Base-by-base conservation (phyloP, 495 filamentous ascomycete species). In the Tuber magnatum region DNA sequence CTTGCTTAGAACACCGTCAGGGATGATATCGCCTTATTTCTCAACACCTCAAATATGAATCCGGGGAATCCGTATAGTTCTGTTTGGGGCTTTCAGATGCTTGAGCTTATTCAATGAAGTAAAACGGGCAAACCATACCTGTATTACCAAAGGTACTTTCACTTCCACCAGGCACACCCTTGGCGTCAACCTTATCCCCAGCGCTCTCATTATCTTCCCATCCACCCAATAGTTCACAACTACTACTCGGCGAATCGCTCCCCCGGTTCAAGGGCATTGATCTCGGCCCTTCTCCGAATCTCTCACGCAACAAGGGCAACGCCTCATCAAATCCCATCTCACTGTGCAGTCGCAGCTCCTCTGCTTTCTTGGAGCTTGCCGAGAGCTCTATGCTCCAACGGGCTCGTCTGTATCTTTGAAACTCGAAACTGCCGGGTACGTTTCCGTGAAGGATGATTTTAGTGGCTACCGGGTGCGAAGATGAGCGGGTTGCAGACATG, bases 11-110 rank as follows among this genome's bases (percentile, higher is more conserved):
- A 97, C 16, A 97, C 89, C n/a, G 94, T 97, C 78, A 98, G 85
- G 44, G 91, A 91, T 82, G 92, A 94, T 44, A 99, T 93, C 65
- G 89, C 90, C 5, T 91, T 93, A 81, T 95, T 97, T 89, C 92
- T 95, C 84, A 97, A 84, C 18, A 99, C 94, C 85, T 99, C 95
- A 85, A 97, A 98, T 32, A 97, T 87, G 81, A 97, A 85, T 3
- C 95, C 95, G 1, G 94, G 95, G 82, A 96, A 98, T 18, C 94
- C 94, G 86, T 93, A 98, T 22, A 99, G 84, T 80, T 94, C 94
- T 39, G 92, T 95, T 73, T 93, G 95, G 24, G 89, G 87, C 83
- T 93, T 80, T 88, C 89, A 79, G 90, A 90, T 68, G 85, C 88
- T 42, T 42, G 83, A 48, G 86, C 85, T 28, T 86, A 81, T 38